Evolutionary conservation across 116 monocot species (phyloP), one percentile per base, ranked within the genome.

Genomic region (Posidonia oceanica): DNA sequence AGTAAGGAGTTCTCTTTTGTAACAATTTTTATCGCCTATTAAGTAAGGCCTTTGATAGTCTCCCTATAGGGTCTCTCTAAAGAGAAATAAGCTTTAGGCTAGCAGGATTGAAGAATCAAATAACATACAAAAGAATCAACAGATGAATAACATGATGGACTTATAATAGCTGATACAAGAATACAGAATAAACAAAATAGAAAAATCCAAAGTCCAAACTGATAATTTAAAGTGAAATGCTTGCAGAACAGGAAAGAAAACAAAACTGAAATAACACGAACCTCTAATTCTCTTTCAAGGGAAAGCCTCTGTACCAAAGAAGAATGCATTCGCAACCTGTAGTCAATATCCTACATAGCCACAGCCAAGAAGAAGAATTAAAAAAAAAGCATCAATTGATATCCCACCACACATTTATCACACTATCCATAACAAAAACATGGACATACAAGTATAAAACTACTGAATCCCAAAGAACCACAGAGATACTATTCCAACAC

Each of bases 211-310:
- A 22, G 12, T 52, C 20, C 12, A 69, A 54, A 20, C 17, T 52
- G 2, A 12, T 14, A 69, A 21, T 23, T 14, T 13, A 17, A 69
- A 54, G 12, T 29, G 39, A 5, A 23, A 59, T n/a, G 59, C 17
- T 14, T 18, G 59, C 17, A 60, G 39, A 61, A 71, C 23, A 39
- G 29, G 40, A 40, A 39, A n/a, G 7, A 7, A 10, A 18, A 17
- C 7, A 10, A 65, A 65, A 0, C 5, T 65, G n/a, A 18, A 65
- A 65, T 40, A 42, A 65, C 1, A 29, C 44, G 67, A 67, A 78
- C 72, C 78, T 78, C 78, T 59, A 78, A 67, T 61, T 72, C 78
- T 53, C 60, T 67, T 40, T 78, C 78, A 57, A 78, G 61, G 14
- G 72, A 41, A 39, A 78, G 61, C 61, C 78, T 78, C 53, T 44